Evolutionary conservation across 1,284 basidiomycete species (phyloP).

Genomic region (Naganishia albida): DNA sequence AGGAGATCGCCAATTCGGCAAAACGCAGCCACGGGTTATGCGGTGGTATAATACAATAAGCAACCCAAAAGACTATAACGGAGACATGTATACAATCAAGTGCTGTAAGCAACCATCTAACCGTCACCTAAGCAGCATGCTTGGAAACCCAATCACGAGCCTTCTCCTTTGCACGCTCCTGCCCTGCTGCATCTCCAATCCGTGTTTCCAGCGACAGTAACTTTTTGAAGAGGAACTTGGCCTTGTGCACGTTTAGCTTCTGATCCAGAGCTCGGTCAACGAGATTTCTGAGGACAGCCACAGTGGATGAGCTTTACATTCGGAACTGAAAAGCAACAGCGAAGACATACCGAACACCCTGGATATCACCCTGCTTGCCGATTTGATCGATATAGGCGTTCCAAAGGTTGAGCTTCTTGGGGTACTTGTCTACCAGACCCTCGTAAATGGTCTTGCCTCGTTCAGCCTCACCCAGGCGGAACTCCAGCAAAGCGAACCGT

Average conservation of each 20-base stretch:
- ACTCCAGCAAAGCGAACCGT: slow-evolving; percentile 92
- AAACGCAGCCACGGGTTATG: too few relatives aligned
- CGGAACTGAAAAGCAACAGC: slow-evolving; percentile 1
- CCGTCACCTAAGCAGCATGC: slow-evolving; percentile 25
- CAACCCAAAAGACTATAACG: slow-evolving; percentile 5
- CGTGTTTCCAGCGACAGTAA: slow-evolving; percentile 88
- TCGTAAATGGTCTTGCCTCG: slow-evolving; percentile 95
- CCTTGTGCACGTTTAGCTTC: slow-evolving; percentile 92
- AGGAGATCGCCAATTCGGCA: too few relatives aligned
- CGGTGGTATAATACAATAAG: slow-evolving; percentile 5
- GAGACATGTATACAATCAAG: not conserved
- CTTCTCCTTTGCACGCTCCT: slow-evolving; percentile 76
- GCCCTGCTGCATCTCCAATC: slow-evolving; percentile 83
- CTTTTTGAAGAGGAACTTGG: slow-evolving; percentile 97
- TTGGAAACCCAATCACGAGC: slow-evolving; percentile 74
- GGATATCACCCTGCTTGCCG: slow-evolving; percentile 72
- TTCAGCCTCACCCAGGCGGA: slow-evolving; percentile 89
- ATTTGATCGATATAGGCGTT: slow-evolving; percentile 97
- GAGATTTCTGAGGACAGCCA: slow-evolving; percentile 63
- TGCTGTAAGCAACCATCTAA: not conserved
- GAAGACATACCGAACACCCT: slow-evolving; percentile 64
- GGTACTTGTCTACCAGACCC: slow-evolving; percentile 89
- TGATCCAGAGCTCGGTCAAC: slow-evolving; percentile 78
- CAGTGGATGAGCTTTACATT: slow-evolving; percentile 26
- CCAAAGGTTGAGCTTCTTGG: slow-evolving; percentile 95